Conservation (phyloP, 345 rosid genomes). For the Passiflora organensis region DNA sequence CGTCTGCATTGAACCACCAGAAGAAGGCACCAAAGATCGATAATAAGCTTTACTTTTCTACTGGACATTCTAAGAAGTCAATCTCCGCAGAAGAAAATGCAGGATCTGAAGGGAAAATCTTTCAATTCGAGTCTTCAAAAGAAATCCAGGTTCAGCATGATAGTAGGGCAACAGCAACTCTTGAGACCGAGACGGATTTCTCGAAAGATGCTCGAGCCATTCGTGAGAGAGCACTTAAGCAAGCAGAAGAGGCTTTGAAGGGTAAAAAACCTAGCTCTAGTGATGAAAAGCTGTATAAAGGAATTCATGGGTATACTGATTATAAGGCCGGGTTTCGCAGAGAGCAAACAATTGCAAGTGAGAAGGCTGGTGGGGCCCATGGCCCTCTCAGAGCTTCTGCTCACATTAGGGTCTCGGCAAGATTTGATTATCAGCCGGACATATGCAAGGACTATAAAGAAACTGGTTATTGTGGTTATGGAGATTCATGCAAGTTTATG, state of each 20-base stretch:
- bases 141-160: constrained; percentile 84
- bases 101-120: constrained; percentile 35
- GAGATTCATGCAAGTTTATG: constrained; percentile 85
- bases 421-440: constrained; percentile 90
- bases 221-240: constrained; percentile 74
- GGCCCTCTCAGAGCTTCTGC: constrained; percentile 96
- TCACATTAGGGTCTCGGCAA: constrained; percentile 79
- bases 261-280: constrained; percentile 45
- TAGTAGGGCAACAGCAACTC: constrained; percentile 69
- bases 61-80: constrained; percentile 48
- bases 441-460: constrained; percentile 93
- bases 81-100: constrained; percentile 18
- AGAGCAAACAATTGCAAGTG: constrained; percentile 79
- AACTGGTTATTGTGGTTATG: constrained; percentile 91
- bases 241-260: constrained; percentile 58
- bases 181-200: constrained; percentile 89
- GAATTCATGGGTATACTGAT: constrained; percentile 77
- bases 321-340: constrained; percentile 90
- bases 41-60: constrained; percentile 60
- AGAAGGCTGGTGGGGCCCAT: constrained; percentile 90
- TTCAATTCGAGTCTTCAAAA: constrained; percentile 79
- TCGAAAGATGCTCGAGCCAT: constrained; percentile 72
- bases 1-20: constrained; percentile 41
- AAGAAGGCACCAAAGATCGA: constrained; percentile 49
- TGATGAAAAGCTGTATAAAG: constrained; percentile 65